These are phyloP conservation scores for Ceratocystis lukuohia DNA, from an alignment of 2,329 filamentous ascomycete species.

Conservation along the genomic window DNA sequence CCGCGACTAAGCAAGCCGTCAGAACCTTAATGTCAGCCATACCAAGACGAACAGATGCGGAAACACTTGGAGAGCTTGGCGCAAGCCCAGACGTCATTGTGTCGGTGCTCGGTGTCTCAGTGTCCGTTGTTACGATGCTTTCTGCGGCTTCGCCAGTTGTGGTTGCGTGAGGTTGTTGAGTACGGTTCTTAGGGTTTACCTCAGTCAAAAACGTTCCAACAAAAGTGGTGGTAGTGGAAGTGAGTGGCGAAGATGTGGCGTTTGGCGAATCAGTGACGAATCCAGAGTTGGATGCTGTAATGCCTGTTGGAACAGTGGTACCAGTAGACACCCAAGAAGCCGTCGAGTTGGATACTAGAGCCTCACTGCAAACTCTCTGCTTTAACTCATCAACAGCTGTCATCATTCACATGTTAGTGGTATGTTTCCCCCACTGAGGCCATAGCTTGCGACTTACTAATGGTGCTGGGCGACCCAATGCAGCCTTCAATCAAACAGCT, in stretches of 20 bases:
- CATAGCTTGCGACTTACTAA: conserved; percentile 9
- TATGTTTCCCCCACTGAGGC: not conserved
- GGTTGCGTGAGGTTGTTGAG: not conserved
- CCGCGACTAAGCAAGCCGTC: not conserved
- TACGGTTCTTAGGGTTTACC: not conserved
- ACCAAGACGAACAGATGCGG: not conserved
- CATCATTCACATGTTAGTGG: not conserved
- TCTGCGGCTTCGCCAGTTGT: too few species aligned
- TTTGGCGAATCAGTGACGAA: not conserved
- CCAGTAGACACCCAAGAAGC: not conserved
- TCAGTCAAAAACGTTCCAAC: not conserved
- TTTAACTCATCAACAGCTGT: not conserved
- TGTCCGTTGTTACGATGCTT: not conserved
- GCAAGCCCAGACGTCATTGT: not conserved
- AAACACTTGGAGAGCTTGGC: not conserved
- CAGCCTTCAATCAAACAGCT: conserved; percentile 20
- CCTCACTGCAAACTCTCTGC: not conserved
- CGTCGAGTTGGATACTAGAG: not conserved
- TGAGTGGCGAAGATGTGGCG: not conserved
- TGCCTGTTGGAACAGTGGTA: not conserved
- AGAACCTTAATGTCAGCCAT: not conserved
- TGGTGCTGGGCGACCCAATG: not conserved
- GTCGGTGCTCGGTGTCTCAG: too few species aligned
- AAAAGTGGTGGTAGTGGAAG: not conserved
- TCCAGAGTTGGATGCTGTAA: too few species aligned